phyloP scores from a whole-genome alignment of 352 stramenopile species.

The Globisporangium apiculatum region DNA sequence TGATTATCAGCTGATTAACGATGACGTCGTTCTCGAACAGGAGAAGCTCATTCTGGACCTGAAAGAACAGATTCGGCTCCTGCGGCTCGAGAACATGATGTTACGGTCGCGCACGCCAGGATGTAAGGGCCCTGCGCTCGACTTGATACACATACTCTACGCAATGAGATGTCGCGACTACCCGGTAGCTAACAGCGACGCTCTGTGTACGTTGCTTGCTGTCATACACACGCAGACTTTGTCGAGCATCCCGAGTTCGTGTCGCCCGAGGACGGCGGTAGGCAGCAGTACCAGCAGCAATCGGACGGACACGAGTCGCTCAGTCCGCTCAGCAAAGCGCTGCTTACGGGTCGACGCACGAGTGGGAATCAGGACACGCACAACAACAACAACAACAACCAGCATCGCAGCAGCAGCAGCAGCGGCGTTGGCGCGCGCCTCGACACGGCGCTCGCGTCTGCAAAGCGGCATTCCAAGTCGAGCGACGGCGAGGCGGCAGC shows the following conservation, averaged over 20 bases:
- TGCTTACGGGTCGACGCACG: slow-evolving; percentile 12
- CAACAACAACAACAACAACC: not conserved
- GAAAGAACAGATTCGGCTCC: slow-evolving; percentile 54
- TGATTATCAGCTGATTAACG: too few species aligned
- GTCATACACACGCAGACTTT: slow-evolving; percentile 27
- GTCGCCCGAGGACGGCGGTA: not conserved
- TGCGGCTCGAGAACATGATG: slow-evolving; percentile 70
- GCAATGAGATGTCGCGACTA: too few species aligned
- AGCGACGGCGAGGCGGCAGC: not conserved
- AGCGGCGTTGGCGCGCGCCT: not conserved
- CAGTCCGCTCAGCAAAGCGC: slow-evolving; percentile 14
- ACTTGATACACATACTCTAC: not conserved
- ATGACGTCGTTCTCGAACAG: slow-evolving; percentile 8
- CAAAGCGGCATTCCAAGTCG: slow-evolving; percentile 10
- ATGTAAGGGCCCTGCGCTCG: slow-evolving; percentile 23
- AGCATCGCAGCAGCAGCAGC: not conserved
- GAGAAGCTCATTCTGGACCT: slow-evolving; percentile 68
- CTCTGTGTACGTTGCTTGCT: too few species aligned
- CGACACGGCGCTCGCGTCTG: not conserved
- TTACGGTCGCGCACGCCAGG: slow-evolving; percentile 53
- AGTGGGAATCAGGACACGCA: slow-evolving; percentile 10
- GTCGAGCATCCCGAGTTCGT: slow-evolving; percentile 26
- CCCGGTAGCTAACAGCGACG: not conserved
- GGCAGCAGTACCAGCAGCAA: not conserved
- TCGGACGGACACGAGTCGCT: not conserved